Evolutionary conservation across 495 filamentous ascomycete species (phyloP), one percentile per base, ranked within the genome.

Genomic region (Podospora tetraspora): DNA sequence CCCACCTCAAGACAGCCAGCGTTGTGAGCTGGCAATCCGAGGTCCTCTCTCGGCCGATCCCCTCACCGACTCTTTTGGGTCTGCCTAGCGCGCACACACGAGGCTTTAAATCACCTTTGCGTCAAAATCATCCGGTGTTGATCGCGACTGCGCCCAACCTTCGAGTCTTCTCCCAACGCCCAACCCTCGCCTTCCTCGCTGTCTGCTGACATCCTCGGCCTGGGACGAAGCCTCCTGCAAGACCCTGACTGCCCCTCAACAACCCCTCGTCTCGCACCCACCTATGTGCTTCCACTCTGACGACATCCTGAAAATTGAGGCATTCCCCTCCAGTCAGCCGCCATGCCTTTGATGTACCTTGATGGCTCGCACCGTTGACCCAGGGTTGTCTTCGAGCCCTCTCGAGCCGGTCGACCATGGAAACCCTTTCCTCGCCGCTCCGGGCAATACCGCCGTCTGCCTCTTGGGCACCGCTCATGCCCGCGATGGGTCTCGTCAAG

Each of bases 371-470:
- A 59, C 27, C 64, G 22, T 61, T 62, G 43, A 72, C 43, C 21
- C 61, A 68, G 72, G 67, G 69, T 68, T 73, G 62, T 64, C 65
- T 69, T 60, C 12, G 24, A 71, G 64, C 73, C 70, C 73, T 68
- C 24, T 59, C 66, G 61, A 61, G 24, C 23, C 7, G 57, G 57
- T 21, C 32, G 59, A 61, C 22, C 58, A 62, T n/a, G 19, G 19
- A 7, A 6, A 5, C 6, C 43, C 6, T 8, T n/a, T 2, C 7
- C 43, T 52, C 16, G 16, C 43, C 43, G 43, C 16, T 52, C 43
- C 16, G 16, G 43, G 6, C 43, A 8, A 52, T 52, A 19, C 43
- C 43, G 19, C 43, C n/a, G 43, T 2, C 43, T 8, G 43, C 43
- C 16, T 19, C 43, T n/a, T 52, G 43, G 43, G 43, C 16, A 8